A percentile compares a stretch with the other conserved stretches of the same genome.
phyloP scores from a whole-genome alignment of 2,329 filamentous ascomycete genomes.

The Fusarium temperatum region DNA sequence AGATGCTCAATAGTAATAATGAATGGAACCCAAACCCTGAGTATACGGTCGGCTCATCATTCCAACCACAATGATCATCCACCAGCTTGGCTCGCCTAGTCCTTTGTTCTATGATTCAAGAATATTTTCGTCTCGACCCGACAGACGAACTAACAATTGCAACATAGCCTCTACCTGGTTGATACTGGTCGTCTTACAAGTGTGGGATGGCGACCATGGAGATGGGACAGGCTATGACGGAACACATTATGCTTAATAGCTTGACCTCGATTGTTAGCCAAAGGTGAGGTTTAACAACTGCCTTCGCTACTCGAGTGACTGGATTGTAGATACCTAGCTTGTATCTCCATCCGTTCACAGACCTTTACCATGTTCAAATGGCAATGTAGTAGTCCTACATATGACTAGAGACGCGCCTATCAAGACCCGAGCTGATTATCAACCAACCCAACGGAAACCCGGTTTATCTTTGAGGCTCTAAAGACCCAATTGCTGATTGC shows the following conservation, averaged over 20 bases:
- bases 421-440: neutral
- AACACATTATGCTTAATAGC: neutral
- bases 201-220: neutral
- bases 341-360: neutral
- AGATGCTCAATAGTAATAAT: neutral
- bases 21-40: neutral
- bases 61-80: neutral
- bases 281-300: neutral
- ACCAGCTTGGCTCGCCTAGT: neutral
- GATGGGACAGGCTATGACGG: neutral
- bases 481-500: neutral
- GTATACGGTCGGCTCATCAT: neutral
- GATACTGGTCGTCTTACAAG: neutral
- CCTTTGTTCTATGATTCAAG: neutral
- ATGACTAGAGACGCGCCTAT: neutral
- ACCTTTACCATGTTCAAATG: neutral
- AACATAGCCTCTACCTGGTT: constrained; percentile 1
- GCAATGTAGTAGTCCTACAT: neutral
- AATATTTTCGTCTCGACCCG: constrained; percentile 9
- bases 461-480: neutral
- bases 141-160: constrained; percentile 1
- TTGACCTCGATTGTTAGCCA: neutral
- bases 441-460: neutral
- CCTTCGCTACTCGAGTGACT: neutral
- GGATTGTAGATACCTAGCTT: neutral